phyloP scores from a whole-genome alignment of 2,329 filamentous ascomycete species.

The Cladosporium sp. region DNA sequence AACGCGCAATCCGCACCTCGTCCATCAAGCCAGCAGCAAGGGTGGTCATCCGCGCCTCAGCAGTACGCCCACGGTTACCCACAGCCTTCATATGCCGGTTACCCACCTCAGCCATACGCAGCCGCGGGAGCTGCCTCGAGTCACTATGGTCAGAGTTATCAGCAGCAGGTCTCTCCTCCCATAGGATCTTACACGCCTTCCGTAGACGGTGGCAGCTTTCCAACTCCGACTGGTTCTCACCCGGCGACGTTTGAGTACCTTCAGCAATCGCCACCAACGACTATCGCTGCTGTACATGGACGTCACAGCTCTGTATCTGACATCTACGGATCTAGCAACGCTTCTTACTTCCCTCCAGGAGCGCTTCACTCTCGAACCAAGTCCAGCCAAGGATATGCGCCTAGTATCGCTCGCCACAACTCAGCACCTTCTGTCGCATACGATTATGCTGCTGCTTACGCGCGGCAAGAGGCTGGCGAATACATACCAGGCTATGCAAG shows the following conservation, averaged over 20 bases:
- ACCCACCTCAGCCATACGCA: constrained; percentile 3
- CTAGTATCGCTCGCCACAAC: constrained; percentile 13
- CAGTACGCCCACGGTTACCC: constrained; percentile 11
- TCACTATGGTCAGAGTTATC: constrained; percentile 8
- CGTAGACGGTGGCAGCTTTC: background rate
- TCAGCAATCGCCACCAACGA: constrained; percentile 4
- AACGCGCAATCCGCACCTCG: constrained; percentile 23
- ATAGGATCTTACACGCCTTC: background rate
- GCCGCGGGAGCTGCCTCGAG: constrained; percentile 11
- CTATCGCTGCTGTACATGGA: background rate
- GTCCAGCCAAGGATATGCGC: background rate
- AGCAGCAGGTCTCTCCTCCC: constrained; percentile 1
- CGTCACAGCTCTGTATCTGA: constrained; percentile 1
- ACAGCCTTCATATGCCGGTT: constrained; percentile 14
- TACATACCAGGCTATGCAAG: constrained; percentile 1
- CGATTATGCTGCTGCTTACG: constrained; percentile 5
- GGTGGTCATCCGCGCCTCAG: constrained; percentile 17
- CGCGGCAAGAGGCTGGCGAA: background rate
- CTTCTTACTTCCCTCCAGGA: constrained; percentile 5
- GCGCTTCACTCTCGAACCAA: background rate
- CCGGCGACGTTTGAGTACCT: constrained; percentile 3
- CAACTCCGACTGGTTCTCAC: background rate
- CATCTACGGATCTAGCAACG: background rate
- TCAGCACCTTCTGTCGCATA: constrained; percentile 14
- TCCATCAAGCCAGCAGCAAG: constrained; percentile 14